Evolutionary conservation across 768 basidiomycete genomes (phyloP).

Genomic region (Neoboletus brunneissimus): DNA sequence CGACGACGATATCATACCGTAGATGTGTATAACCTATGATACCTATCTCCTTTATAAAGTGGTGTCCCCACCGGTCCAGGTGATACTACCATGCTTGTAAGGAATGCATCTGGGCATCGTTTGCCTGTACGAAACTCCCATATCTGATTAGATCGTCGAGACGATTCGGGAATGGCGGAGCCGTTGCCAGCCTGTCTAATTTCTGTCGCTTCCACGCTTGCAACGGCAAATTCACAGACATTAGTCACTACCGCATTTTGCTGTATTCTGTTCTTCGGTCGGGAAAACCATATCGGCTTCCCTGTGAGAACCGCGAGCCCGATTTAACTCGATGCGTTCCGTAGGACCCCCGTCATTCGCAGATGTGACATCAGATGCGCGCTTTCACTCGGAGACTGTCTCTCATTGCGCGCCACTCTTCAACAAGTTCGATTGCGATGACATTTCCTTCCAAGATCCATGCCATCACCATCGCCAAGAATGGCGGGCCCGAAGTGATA

Average conservation of each 20-base stretch:
- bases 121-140: not conserved
- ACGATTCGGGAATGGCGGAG: not conserved
- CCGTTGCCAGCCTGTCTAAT: no score
- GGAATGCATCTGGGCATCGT: not conserved
- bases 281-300: not conserved
- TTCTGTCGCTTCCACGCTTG: no score
- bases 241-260: not conserved
- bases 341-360: not conserved
- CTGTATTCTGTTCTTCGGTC: not conserved
- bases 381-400: slow-evolving; percentile 17
- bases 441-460: slow-evolving; percentile 59
- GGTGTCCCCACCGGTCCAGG: not conserved
- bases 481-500: slow-evolving; percentile 76
- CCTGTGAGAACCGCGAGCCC: not conserved
- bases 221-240: not conserved
- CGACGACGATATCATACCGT: not conserved
- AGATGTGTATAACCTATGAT: not conserved
- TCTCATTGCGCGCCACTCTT: slow-evolving; percentile 33
- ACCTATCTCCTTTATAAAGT: not conserved
- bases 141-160: not conserved
- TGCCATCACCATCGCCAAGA: slow-evolving; percentile 69
- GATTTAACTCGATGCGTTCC: not conserved
- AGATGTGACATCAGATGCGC: slow-evolving; percentile 2
- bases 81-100: not conserved
- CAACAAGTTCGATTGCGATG: slow-evolving; percentile 37